Percentiles rank a stretch among this genome's conserved stretches.
Evolutionary conservation across 495 filamentous ascomycete genomes (phyloP).

Genomic region (Neurospora sp.): DNA sequence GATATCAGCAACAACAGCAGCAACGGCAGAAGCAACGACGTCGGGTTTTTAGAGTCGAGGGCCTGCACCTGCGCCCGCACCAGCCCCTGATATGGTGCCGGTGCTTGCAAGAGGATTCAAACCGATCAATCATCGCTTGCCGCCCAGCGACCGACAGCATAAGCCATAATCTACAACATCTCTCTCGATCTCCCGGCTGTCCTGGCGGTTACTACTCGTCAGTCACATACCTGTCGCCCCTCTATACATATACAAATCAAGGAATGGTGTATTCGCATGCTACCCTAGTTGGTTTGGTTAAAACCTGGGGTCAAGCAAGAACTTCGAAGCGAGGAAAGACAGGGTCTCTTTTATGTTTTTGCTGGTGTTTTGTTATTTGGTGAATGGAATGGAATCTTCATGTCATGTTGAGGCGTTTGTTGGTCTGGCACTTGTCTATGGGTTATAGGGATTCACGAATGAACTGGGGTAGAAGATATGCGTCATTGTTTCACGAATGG

Average conservation of each 20-base stretch:
- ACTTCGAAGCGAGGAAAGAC: background rate
- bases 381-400: background rate
- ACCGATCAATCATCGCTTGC: background rate
- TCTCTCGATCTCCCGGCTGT: background rate
- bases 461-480: background rate
- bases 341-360: background rate
- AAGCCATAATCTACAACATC: background rate
- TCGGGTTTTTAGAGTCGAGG: background rate
- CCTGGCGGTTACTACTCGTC: background rate
- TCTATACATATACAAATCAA: background rate
- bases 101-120: background rate
- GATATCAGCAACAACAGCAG: background rate
- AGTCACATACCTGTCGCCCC: background rate
- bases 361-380: background rate
- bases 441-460: background rate
- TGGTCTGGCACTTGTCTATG: background rate
- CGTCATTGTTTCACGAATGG: background rate
- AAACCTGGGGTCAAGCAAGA: background rate
- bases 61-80: background rate
- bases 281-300: background rate
- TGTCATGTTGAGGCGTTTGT: background rate
- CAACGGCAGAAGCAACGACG: background rate
- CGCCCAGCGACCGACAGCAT: background rate
- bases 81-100: background rate
- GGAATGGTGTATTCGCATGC: background rate